Conservation (phyloP, 2,329 filamentous ascomycete species). For the Mollisiaceae sp. region DNA sequence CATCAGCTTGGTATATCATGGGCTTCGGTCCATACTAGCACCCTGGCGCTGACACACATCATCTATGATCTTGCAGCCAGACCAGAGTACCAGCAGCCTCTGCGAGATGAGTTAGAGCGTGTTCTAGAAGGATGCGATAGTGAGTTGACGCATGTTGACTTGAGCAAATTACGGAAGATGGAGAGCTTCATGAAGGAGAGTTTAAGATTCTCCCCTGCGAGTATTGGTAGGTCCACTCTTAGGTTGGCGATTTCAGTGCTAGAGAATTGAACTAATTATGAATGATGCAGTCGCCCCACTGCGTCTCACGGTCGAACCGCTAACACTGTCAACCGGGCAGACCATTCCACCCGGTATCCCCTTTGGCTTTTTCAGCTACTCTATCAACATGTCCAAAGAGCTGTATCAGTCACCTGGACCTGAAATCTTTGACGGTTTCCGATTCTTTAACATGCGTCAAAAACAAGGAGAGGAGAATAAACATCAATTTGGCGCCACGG, state of each 20-base stretch:
- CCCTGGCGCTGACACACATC: slow-evolving; percentile 51
- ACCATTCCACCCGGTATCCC: slow-evolving; percentile 31
- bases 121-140: slow-evolving; percentile 43
- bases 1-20: slow-evolving; percentile 44
- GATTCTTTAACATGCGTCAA: slow-evolving; percentile 22
- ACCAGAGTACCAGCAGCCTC: slow-evolving; percentile 48
- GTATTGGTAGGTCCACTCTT: slow-evolving; percentile 33
- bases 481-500: slow-evolving; percentile 45
- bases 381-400: slow-evolving; percentile 19
- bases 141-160: slow-evolving; percentile 36
- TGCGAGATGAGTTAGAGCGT: slow-evolving; percentile 21
- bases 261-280: neutral
- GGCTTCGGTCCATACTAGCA: slow-evolving; percentile 57
- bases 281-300: neutral
- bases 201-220: slow-evolving; percentile 43
- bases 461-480: slow-evolving; percentile 19
- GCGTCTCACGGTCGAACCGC: slow-evolving; percentile 6
- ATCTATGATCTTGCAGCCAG: slow-evolving; percentile 56
- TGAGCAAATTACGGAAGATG: slow-evolving; percentile 38
- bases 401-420: neutral
- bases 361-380: slow-evolving; percentile 11
- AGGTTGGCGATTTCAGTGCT: neutral
- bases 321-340: slow-evolving; percentile 42
- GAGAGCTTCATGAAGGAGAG: slow-evolving; percentile 48
- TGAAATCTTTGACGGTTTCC: slow-evolving; percentile 20